Conservation (phyloP, 139 green algal species). For the Chlorella vulgaris region DNA sequence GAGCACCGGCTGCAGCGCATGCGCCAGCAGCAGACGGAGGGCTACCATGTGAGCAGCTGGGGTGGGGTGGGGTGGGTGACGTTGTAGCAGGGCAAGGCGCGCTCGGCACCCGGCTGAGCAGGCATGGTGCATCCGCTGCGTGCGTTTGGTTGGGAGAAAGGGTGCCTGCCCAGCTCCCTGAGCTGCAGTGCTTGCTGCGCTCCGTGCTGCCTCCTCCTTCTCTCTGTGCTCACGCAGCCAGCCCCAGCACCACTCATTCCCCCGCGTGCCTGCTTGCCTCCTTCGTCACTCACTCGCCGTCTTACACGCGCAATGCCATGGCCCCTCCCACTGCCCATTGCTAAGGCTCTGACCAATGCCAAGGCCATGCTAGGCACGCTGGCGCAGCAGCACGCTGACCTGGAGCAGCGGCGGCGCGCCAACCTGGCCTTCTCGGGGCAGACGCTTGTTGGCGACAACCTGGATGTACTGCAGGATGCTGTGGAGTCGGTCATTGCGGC, state of each 20-base stretch:
- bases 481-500: slow-evolving; percentile 51
- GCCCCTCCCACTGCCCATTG: neutral
- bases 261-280: no score
- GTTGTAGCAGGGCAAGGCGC: neutral
- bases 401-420: slow-evolving; percentile 40
- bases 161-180: no score
- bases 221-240: no score
- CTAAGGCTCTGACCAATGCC: slow-evolving; percentile 24
- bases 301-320: neutral
- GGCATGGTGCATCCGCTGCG: no score
- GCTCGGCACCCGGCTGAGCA: no score
- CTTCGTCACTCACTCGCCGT: no score
- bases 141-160: no score
- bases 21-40: slow-evolving; percentile 10
- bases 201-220: no score
- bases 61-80: neutral
- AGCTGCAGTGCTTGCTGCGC: no score
- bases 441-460: slow-evolving; percentile 50
- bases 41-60: slow-evolving; percentile 3
- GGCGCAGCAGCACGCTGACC: slow-evolving; percentile 40
- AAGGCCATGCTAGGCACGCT: slow-evolving; percentile 35
- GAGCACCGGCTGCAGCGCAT: slow-evolving; percentile 34
- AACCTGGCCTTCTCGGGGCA: slow-evolving; percentile 58
- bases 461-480: slow-evolving; percentile 52
- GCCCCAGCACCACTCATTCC: no score